Evolutionary conservation across 805 yeast genomes (phyloP), one percentile per base, ranked within the genome.

Genomic region (Metschnikowia vanudenii): DNA sequence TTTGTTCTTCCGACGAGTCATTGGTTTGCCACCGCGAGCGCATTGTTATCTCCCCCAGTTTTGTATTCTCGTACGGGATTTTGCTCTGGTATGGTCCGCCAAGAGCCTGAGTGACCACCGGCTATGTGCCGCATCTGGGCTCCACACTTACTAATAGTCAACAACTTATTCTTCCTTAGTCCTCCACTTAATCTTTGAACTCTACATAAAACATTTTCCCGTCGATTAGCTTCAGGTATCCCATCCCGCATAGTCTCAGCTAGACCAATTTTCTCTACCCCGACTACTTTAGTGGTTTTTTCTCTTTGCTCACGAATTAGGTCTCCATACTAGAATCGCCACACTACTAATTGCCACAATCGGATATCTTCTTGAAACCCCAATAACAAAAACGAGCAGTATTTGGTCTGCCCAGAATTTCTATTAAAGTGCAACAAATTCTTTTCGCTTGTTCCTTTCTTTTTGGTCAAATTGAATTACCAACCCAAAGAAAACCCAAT

Each of bases 271-370:
- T 7, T 22, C 9, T 7, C n/a, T 5, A 17, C 38, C 9, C 17
- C 22, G 38, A 36, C 29, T 18, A 36, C 29, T 36, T 36, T 33
- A 13, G 17, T 14, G 32, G 10, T 30, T 30, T 29, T 4, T 29
- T 29, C 14, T 29, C 14, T 29, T 29, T 32, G 26, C 42, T 20
- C 30, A 14, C 42, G 16, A 41, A 33, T 41, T 33, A 31, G 20
- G 43, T 33, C 38, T 18, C 16, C 43, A 24, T 33, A 33, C 38
- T 22, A 31, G 10, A 39, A 39, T 32, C 43, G 37, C 43, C 43
- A 39, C 43, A 39, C 29, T 39, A 16, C 4, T 30, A 22, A 26
- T 26, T 31, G 18, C 34, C 34, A 31, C 34, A 31, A 31, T 31
- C 17, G 16, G 34, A 31, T 9, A 31, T 14, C 18, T 13, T 16